phyloP scores from a whole-genome alignment of 2,329 filamentous ascomycete genomes.

The Fusarium lateritium region DNA sequence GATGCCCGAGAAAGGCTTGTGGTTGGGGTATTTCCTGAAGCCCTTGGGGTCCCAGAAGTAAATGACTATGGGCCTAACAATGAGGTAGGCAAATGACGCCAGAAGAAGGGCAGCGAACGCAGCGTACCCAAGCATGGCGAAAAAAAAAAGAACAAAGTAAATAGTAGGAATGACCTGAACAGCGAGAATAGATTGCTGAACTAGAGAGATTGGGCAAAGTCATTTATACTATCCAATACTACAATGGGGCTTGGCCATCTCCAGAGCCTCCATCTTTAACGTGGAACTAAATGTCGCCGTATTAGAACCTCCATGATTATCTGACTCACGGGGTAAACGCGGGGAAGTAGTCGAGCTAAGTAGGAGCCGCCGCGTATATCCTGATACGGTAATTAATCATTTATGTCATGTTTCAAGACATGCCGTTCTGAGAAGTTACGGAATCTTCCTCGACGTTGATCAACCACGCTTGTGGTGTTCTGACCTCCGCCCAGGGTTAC shows the following conservation, averaged over 20 bases:
- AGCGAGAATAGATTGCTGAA: neutral
- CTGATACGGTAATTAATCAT: no score
- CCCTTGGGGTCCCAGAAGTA: slow-evolving; percentile 55
- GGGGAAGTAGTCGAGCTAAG: neutral
- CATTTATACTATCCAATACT: neutral
- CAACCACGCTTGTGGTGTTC: neutral
- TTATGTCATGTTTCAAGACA: no score
- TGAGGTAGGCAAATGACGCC: slow-evolving; percentile 24
- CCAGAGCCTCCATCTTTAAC: neutral
- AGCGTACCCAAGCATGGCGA: slow-evolving; percentile 12
- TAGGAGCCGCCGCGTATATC: no score
- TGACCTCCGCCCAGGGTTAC: neutral
- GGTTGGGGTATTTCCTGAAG: slow-evolving; percentile 37
- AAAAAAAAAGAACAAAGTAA: slow-evolving; percentile 11
- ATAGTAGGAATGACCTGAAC: neutral
- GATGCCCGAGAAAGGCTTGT: slow-evolving; percentile 35
- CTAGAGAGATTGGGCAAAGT: slow-evolving; percentile 1
- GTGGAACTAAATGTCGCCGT: no score
- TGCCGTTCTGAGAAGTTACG: no score
- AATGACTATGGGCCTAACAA: slow-evolving; percentile 23
- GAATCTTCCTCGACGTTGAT: neutral
- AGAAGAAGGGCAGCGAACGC: slow-evolving; percentile 18
- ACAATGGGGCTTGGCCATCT: no score
- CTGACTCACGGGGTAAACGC: neutral
- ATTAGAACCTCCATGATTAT: no score